Percentiles rank a stretch among this genome's conserved stretches.
phyloP scores from a whole-genome alignment of 768 basidiomycete species.

The Trametes meyenii region DNA sequence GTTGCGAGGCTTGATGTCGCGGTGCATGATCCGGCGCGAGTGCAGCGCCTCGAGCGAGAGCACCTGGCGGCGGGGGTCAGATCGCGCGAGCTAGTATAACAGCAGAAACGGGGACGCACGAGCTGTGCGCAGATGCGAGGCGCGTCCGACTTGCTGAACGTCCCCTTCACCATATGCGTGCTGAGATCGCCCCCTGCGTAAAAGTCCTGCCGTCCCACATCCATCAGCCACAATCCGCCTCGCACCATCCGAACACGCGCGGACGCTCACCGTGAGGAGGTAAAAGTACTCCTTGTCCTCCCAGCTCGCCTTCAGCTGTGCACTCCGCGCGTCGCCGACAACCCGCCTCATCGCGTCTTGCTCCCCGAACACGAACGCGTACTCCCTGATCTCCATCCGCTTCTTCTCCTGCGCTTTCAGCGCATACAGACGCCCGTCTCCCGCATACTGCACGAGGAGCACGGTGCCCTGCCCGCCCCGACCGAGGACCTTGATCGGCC shows the following conservation, averaged over 20 bases:
- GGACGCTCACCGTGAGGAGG: slow-evolving; percentile 11
- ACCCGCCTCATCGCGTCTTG: slow-evolving; percentile 4
- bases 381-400: background rate
- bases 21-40: slow-evolving; percentile 27
- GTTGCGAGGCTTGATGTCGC: slow-evolving; percentile 36
- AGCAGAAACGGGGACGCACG: slow-evolving; percentile 7
- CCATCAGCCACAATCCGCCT: background rate
- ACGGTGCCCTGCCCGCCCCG: slow-evolving; percentile 23
- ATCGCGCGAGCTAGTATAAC: background rate
- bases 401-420: slow-evolving; percentile 26
- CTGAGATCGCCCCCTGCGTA: background rate
- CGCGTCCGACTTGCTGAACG: background rate
- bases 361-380: slow-evolving; percentile 3
- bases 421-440: slow-evolving; percentile 15
- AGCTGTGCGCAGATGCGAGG: slow-evolving; percentile 22
- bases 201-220: background rate
- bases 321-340: slow-evolving; percentile 6
- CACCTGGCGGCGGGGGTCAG: slow-evolving; percentile 13
- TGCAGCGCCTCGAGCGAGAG: slow-evolving; percentile 25
- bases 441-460: slow-evolving; percentile 19
- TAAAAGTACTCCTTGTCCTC: slow-evolving; percentile 17
- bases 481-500: slow-evolving; percentile 17
- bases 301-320: slow-evolving; percentile 13
- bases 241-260: background rate
- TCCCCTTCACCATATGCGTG: background rate